Base-by-base conservation (phyloP, 257 asterid genomes). In the Knoxia roxburghii region DNA sequence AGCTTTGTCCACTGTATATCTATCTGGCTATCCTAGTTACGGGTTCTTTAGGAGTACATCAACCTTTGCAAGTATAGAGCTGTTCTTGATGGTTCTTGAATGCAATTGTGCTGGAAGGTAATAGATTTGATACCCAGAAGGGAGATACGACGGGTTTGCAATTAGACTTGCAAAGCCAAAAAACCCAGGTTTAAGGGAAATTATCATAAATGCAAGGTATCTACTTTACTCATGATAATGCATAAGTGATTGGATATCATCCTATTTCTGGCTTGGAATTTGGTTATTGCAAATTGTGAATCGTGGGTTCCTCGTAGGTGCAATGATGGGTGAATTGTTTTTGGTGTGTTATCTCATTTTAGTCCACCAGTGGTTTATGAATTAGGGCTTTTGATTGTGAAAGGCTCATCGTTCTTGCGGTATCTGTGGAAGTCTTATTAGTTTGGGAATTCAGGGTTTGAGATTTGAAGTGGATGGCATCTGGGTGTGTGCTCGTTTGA, bases 231-330 rank as follows among this genome's bases (percentile, higher is more conserved):
- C 41, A 59, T 41, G 70, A 13, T 64, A 72, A 60, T 77, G 78
- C 83, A 71, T 67, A 69, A 55, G 30, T 73, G 77, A 75, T 82
- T 74, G 75, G 68, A 72, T 73, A 73, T 65, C 68, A 71, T 74
- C 72, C 49, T 23, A 48, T 72, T 45, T 61, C 67, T 71, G 63
- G 63, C 69, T 61, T 68, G 65, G 76, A 35, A 58, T 71, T 61
- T 60, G 57, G 59, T 56, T 53, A 45, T 64, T 71, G 33, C 35
- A 23, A 67, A 41, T 10, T 6, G 18, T 69, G 66, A 59, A 64
- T 68, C 58, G 50, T 68, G 69, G 65, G 53, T 61, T 65, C 54
- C 30, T 35, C 11, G 60, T 64, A 46, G 66, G 64, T 56, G 64
- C 48, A 50, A 7, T 50, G 27, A 64, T 75, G 68, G 50, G 50